Evolutionary conservation across 2,329 filamentous ascomycete genomes (phyloP).

Genomic region (Phialemonium atrogriseum): DNA sequence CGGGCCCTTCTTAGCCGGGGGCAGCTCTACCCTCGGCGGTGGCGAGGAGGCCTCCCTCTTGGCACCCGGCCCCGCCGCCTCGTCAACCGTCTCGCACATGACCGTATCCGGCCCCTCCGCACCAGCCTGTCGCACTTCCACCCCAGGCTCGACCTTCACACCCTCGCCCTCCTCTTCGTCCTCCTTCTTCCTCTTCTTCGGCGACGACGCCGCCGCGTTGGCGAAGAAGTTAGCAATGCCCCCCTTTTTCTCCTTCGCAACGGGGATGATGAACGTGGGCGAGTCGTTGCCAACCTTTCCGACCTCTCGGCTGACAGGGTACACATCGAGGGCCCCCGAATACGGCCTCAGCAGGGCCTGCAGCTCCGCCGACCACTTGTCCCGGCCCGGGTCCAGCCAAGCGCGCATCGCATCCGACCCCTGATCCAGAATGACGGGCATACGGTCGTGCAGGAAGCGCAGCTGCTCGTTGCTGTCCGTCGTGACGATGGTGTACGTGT

Average conservation of each 20-base stretch:
- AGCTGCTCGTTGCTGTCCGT: slow-evolving; percentile 78
- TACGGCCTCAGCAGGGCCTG: slow-evolving; percentile 76
- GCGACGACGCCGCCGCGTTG: slow-evolving; percentile 42
- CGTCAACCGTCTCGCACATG: too few relatives aligned
- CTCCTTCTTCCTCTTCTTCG: slow-evolving; percentile 34
- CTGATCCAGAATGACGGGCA: slow-evolving; percentile 86
- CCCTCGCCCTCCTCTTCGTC: slow-evolving; percentile 29
- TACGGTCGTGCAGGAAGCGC: slow-evolving; percentile 82
- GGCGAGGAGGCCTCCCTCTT: slow-evolving; percentile 12
- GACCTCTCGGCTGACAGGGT: slow-evolving; percentile 80
- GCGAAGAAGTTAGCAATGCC: slow-evolving; percentile 94
- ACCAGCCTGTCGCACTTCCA: slow-evolving; percentile 5
- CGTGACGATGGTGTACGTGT: slow-evolving; percentile 91
- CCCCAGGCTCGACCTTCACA: slow-evolving; percentile 15
- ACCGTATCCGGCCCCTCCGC: slow-evolving; percentile 9
- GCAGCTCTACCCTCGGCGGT: slow-evolving; percentile 11
- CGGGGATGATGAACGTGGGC: slow-evolving; percentile 70
- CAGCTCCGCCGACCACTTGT: slow-evolving; percentile 70
- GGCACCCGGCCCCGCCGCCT: slow-evolving; percentile 5
- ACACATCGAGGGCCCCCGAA: slow-evolving; percentile 70
- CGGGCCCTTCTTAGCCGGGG: slow-evolving; percentile 17
- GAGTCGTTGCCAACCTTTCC: slow-evolving; percentile 93
- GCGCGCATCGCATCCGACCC: slow-evolving; percentile 59
- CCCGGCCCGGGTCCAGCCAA: slow-evolving; percentile 70
- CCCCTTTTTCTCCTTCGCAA: slow-evolving; percentile 78